Percentiles rank a stretch among this genome's conserved stretches.
These are phyloP conservation scores for Biscogniauxia mediterranea DNA, from an alignment of 2,329 filamentous ascomycete species.

Conservation along the genomic window DNA sequence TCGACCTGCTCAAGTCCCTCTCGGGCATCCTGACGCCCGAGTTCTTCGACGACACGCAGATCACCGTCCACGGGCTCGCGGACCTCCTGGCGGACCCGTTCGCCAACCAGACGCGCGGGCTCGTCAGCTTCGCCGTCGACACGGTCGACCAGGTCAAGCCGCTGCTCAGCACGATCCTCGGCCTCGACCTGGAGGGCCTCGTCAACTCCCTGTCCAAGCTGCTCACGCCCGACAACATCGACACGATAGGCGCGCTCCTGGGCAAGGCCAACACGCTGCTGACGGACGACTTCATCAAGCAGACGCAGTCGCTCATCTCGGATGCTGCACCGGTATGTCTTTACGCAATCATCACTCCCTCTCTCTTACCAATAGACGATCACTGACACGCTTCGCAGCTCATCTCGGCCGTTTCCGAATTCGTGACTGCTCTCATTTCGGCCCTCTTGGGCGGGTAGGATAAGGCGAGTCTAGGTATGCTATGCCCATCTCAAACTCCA, in stretches of 20 bases:
- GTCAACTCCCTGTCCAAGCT: conserved; percentile 36
- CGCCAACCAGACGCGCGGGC: conserved; percentile 44
- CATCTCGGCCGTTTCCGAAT: conserved; percentile 5
- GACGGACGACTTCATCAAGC: conserved; percentile 24
- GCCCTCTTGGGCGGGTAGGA: conserved; percentile 6
- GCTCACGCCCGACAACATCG: conserved; percentile 31
- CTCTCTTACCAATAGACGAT: neutral
- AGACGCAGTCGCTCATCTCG: conserved; percentile 26
- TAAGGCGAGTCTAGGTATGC: conserved; percentile 1
- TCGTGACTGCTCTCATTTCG: conserved; percentile 8
- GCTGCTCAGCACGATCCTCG: conserved; percentile 32
- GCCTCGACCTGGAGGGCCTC: conserved; percentile 36
- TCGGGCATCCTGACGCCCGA: conserved; percentile 1
- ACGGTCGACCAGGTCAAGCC: conserved; percentile 30
- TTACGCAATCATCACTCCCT: neutral
- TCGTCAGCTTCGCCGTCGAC: conserved; percentile 39
- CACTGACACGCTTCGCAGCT: neutral
- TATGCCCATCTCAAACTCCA: neutral
- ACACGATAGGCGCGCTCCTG: conserved; percentile 30
- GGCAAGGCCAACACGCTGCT: conserved; percentile 30
- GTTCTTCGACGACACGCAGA: conserved; percentile 8
- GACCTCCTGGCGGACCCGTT: conserved; percentile 7
- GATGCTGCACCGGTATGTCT: conserved; percentile 20
- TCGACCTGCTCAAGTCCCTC: conserved; percentile 8
- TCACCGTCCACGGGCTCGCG: conserved; percentile 5